Evolutionary conservation across 2,329 filamentous ascomycete species (phyloP).

Genomic region (Rutstroemia sp.): DNA sequence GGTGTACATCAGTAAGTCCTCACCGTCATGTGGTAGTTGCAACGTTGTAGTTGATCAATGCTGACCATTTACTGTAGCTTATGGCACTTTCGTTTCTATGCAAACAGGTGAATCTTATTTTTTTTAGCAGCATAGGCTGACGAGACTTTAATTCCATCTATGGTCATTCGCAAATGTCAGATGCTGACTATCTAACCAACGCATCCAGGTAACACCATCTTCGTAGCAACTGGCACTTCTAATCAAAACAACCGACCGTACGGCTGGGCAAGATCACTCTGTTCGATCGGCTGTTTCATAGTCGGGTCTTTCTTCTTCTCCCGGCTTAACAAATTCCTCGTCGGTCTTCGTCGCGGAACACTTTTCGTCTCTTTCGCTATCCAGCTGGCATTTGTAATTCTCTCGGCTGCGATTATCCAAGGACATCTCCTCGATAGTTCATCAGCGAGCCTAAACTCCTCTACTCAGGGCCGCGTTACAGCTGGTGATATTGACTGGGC

Average conservation of each 20-base stretch:
- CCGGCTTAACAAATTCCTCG: conserved; percentile 54
- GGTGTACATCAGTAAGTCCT: conserved; percentile 8
- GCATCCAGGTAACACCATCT: conserved; percentile 62
- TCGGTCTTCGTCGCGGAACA: conserved; percentile 51
- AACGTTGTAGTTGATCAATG: not conserved
- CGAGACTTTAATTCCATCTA: not conserved
- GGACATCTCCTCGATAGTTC: not conserved
- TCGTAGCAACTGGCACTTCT: conserved; percentile 64
- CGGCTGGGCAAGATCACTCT: conserved; percentile 63
- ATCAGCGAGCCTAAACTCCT: no score
- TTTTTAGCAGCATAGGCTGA: not conserved
- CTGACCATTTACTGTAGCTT: conserved; percentile 8
- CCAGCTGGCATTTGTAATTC: conserved; percentile 43
- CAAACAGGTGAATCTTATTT: conserved; percentile 54
- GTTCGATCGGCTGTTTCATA: conserved; percentile 64
- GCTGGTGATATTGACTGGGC: conserved; percentile 36
- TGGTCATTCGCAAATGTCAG: not conserved
- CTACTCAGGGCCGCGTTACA: not conserved
- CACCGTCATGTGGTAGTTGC: not conserved
- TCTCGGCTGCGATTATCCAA: conserved; percentile 40
- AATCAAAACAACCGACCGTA: conserved; percentile 41
- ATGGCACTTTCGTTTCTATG: conserved; percentile 12
- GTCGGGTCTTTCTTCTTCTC: conserved; percentile 65
- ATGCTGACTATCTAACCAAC: not conserved
- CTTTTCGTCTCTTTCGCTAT: conserved; percentile 49